Evolutionary conservation across 1,284 basidiomycete genomes (phyloP).

Genomic region (Microbotryum saponariae): DNA sequence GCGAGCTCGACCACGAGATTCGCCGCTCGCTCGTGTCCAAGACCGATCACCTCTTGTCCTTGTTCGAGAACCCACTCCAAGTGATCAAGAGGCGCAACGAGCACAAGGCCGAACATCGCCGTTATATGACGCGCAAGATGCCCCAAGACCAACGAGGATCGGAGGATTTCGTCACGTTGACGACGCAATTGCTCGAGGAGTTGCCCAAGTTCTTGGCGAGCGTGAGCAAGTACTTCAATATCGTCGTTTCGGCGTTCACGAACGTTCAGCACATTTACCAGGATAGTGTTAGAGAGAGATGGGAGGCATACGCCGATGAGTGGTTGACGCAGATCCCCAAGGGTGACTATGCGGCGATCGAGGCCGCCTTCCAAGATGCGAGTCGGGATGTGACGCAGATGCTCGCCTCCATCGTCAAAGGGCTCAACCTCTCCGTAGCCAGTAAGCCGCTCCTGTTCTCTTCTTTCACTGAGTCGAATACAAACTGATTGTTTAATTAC

Average conservation of each 20-base stretch:
- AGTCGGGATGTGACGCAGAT: too few species aligned
- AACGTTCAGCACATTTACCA: slow-evolving; percentile 38
- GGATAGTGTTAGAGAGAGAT: slow-evolving; percentile 28
- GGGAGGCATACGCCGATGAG: slow-evolving; percentile 22
- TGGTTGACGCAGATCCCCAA: slow-evolving; percentile 12
- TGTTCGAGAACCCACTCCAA: slow-evolving; percentile 33
- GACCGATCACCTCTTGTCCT: slow-evolving; percentile 25
- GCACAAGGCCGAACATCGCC: slow-evolving; percentile 39
- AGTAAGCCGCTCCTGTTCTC: too few species aligned
- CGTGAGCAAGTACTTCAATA: slow-evolving; percentile 39
- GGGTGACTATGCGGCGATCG: slow-evolving; percentile 5
- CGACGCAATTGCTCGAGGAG: slow-evolving; percentile 42
- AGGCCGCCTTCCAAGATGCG: slow-evolving; percentile 2
- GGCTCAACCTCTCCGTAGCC: too few species aligned
- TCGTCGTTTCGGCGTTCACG: slow-evolving; percentile 39
- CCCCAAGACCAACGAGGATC: slow-evolving; percentile 33
- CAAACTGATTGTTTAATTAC: too few species aligned
- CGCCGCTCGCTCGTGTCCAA: slow-evolving; percentile 22
- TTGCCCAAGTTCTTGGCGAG: slow-evolving; percentile 41
- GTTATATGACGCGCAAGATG: slow-evolving; percentile 34
- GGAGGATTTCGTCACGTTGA: slow-evolving; percentile 40
- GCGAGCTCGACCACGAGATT: slow-evolving; percentile 26
- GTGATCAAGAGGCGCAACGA: slow-evolving; percentile 41
- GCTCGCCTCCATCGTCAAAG: too few species aligned
- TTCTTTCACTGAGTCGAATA: too few species aligned